Evolutionary conservation across 1,284 basidiomycete genomes (phyloP), one percentile per base, ranked within the genome.

Genomic region (Calocybe gambosa): DNA sequence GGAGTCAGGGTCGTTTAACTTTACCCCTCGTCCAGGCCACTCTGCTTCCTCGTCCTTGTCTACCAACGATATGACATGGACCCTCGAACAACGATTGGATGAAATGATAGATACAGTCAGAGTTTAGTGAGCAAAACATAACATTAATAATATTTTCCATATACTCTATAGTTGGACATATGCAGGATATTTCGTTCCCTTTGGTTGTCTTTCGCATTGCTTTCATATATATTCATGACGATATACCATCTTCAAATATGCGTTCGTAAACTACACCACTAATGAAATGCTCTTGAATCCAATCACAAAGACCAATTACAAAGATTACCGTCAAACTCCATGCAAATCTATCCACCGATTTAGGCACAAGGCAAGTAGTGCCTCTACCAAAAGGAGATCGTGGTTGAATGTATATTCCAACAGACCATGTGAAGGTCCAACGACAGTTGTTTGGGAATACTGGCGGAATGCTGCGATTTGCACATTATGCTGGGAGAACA

Each of bases 1-100:
- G 69, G 87, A 90, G 54, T 74, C 85, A 40, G 88, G 86, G 37
- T 83, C 86, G 21, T 89, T 89, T 69, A 89, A 89, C 58, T 79
- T 89, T 42, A 65, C 66, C 23, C 63, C 52, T 50, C 57, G 54
- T 21, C 59, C 60, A 35, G 52, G 71, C 39, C 80, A 78, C 58
- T 80, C 78, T 31, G 62, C 71, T 15, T 69, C 76, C 39, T 79
- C 77, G 29, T 86, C 84, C 25, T 56, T 84, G 47, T 80, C 84
- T 26, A 79, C 78, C 25, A 66, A 75, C 45, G 81, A 84, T 48
- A 66, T 70, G 47, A 70, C 78, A 50, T 82, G 80, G 80, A 82
- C 80, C 16, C 74, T 87, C 8, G 86, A 89, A 62, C 86, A 89
- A 58, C 73, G 77, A 52, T 65, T 86, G 46, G 86, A 89, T 51